Percentiles rank a stretch among this genome's conserved stretches.
phyloP scores from a whole-genome alignment of 352 stramenopile species.

The Phytopythium vexans region DNA sequence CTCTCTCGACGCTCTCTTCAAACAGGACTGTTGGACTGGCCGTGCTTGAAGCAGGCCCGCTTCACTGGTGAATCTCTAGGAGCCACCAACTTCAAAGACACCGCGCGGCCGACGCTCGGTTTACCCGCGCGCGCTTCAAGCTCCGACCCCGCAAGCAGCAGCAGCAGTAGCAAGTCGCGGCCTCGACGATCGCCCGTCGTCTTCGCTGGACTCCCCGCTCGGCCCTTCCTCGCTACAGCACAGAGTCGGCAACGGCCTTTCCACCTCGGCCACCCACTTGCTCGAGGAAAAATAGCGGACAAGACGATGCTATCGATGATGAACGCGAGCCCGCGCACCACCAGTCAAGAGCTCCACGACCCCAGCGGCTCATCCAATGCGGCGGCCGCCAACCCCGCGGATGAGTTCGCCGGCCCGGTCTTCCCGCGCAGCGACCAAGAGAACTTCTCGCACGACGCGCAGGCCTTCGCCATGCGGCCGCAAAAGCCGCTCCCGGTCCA shows the following conservation, averaged over 20 bases:
- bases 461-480: conserved; percentile 2
- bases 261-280: conserved; percentile 5
- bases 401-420: conserved; percentile 2
- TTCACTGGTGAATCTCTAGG: conserved; percentile 37
- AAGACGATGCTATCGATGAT: conserved; percentile 64
- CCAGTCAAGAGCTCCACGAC: conserved; percentile 1
- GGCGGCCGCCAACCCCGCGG: neutral
- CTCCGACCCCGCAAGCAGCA: neutral
- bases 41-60: conserved; percentile 59
- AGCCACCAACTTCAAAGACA: conserved; percentile 81
- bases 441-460: conserved; percentile 6
- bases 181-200: conserved; percentile 5
- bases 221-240: no score
- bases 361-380: neutral
- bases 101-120: neutral
- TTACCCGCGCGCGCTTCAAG: neutral
- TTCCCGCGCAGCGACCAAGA: conserved; percentile 9
- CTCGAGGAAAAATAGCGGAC: conserved; percentile 14
- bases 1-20: conserved; percentile 13
- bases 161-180: conserved; percentile 10
- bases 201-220: no score
- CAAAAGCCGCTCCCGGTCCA: conserved; percentile 1
- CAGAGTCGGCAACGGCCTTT: no score
- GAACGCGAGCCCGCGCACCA: conserved; percentile 25
- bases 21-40: conserved; percentile 5